Percentiles rank a stretch among this genome's conserved stretches.
These are phyloP conservation scores for Arctium lappa DNA, from an alignment of 129 eudicot species.

Conservation along the genomic window DNA sequence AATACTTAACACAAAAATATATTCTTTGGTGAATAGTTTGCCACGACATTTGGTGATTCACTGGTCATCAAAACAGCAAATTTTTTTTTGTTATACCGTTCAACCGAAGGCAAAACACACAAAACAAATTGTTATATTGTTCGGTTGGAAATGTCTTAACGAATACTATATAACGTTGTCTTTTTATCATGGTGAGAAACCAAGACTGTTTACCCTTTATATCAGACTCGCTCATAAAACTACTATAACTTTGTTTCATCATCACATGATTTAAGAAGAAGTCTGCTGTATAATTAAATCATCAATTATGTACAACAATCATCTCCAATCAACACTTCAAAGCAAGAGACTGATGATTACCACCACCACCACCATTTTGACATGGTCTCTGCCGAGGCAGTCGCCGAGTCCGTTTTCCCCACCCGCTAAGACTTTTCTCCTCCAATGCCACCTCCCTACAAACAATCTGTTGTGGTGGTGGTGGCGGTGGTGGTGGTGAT, in stretches of 20 bases:
- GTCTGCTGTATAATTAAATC: not conserved
- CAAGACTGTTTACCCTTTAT: not conserved
- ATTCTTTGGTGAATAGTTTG: no score
- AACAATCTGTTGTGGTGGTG: slow-evolving; percentile 21
- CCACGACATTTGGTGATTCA: no score
- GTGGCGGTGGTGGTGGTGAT: slow-evolving; percentile 3
- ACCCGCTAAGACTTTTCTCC: slow-evolving; percentile 51
- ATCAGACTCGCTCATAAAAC: not conserved
- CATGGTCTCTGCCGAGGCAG: slow-evolving; percentile 67
- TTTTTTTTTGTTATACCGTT: no score
- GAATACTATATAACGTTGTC: no score
- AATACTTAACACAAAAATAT: no score
- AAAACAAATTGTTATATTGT: not conserved
- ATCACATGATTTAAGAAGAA: not conserved
- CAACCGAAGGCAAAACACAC: not conserved
- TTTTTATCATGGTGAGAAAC: not conserved
- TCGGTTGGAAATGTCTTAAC: not conserved
- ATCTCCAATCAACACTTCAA: slow-evolving; percentile 48
- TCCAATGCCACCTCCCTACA: slow-evolving; percentile 32
- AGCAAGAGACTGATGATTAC: slow-evolving; percentile 31
- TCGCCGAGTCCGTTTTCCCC: slow-evolving; percentile 88
- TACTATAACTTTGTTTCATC: not conserved
- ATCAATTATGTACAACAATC: slow-evolving; percentile 2
- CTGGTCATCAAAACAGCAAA: not conserved
- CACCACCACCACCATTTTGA: slow-evolving; percentile 15